Conservation (phyloP, 2,329 filamentous ascomycete genomes). For the Parastagonospora avenae region DNA sequence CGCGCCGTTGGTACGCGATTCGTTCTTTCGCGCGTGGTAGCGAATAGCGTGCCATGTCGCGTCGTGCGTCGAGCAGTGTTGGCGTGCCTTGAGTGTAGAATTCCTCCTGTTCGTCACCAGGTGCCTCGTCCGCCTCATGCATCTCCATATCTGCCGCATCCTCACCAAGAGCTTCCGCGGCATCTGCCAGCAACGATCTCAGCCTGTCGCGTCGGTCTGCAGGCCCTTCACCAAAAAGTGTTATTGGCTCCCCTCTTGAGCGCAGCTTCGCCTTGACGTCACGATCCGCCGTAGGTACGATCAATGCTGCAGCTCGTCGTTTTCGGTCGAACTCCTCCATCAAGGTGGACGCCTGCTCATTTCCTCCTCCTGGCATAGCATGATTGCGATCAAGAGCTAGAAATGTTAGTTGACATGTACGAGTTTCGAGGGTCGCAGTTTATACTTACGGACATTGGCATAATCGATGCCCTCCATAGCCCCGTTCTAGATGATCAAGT, state of each 20-base stretch:
- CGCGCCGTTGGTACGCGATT: conserved; percentile 76
- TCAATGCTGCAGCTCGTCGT: conserved; percentile 82
- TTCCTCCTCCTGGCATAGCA: conserved; percentile 73
- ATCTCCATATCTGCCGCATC: conserved; percentile 58
- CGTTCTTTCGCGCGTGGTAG: conserved; percentile 80
- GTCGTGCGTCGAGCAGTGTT: conserved; percentile 75
- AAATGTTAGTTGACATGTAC: conserved; percentile 1
- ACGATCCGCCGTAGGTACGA: conserved; percentile 91
- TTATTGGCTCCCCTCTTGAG: conserved; percentile 90
- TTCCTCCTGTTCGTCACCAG: conserved; percentile 69
- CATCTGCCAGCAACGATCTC: conserved; percentile 76
- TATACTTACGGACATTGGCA: conserved; percentile 66
- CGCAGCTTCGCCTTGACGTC: conserved; percentile 73
- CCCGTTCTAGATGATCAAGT: conserved; percentile 50
- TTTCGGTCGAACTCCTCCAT: conserved; percentile 90
- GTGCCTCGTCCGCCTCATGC: conserved; percentile 57
- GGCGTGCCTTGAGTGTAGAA: conserved; percentile 88
- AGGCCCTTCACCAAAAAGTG: conserved; percentile 88
- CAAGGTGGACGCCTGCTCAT: conserved; percentile 84
- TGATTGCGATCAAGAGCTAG: conserved; percentile 79
- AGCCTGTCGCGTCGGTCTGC: conserved; percentile 85
- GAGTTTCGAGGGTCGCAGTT: background rate
- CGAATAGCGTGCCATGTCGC: conserved; percentile 81
- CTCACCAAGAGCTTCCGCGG: conserved; percentile 67
- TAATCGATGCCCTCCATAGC: conserved; percentile 64